Percentiles rank a stretch among this genome's conserved stretches.
These are phyloP conservation scores for Kwoniella shandongensis DNA, from an alignment of 768 basidiomycete species.

Conservation along the genomic window DNA sequence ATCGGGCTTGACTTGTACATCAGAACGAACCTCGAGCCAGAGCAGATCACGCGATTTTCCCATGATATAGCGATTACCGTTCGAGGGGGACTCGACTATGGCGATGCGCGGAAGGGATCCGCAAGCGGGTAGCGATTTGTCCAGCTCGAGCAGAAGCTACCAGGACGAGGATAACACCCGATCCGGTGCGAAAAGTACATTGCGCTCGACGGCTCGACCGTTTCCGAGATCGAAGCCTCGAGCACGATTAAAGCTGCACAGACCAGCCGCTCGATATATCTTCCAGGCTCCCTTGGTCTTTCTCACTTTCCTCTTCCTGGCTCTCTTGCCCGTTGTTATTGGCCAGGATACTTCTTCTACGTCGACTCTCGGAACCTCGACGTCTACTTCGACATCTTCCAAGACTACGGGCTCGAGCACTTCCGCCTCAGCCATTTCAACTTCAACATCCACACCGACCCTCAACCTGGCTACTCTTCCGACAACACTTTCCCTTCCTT, in stretches of 20 bases:
- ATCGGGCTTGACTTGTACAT: too few species aligned
- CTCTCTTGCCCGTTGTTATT: not conserved
- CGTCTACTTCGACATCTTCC: slow-evolving; percentile 9
- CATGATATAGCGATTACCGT: slow-evolving; percentile 8
- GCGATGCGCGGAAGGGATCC: too few species aligned
- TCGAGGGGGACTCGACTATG: not conserved
- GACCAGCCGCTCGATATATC: too few species aligned
- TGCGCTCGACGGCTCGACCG: too few species aligned
- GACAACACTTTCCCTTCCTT: slow-evolving; percentile 21
- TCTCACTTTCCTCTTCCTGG: too few species aligned
- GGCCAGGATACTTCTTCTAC: slow-evolving; percentile 10
- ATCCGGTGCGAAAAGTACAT: too few species aligned
- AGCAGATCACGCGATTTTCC: not conserved
- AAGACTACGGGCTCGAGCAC: not conserved
- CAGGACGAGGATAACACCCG: not conserved
- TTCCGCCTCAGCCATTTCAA: slow-evolving; percentile 5
- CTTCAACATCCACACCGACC: slow-evolving; percentile 14
- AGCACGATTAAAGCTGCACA: too few species aligned
- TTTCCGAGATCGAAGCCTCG: too few species aligned
- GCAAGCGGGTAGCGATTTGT: too few species aligned
- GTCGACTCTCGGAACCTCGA: slow-evolving; percentile 2
- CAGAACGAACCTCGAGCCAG: too few species aligned
- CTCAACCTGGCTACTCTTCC: slow-evolving; percentile 24
- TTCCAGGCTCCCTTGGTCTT: too few species aligned
- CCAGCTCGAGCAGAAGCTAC: not conserved